These are phyloP conservation scores for Crotalaria pallida DNA, from an alignment of 306 rosid species.

Conservation along the genomic window DNA sequence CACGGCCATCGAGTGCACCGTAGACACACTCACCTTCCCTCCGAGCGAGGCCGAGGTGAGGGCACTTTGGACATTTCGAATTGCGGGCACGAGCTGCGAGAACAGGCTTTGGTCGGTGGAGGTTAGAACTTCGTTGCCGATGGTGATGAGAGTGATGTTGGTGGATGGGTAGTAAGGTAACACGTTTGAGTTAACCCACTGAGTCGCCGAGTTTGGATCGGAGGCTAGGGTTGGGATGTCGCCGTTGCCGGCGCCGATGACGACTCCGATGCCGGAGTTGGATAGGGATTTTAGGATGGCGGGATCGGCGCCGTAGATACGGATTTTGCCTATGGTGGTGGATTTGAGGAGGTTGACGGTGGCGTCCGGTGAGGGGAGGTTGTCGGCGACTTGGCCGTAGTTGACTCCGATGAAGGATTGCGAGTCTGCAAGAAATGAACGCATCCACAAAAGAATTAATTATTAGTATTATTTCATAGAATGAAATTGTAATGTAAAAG, in stretches of 20 bases:
- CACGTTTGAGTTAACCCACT: slow-evolving; percentile 70
- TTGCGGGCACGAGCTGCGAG: slow-evolving; percentile 71
- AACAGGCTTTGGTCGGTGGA: slow-evolving; percentile 42
- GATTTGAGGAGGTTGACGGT: slow-evolving; percentile 58
- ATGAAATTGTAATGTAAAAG: not conserved
- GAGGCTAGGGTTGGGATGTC: slow-evolving; percentile 64
- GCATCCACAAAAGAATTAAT: too few species aligned
- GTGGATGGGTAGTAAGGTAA: slow-evolving; percentile 61
- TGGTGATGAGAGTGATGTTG: slow-evolving; percentile 57
- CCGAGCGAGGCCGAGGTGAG: slow-evolving; percentile 45
- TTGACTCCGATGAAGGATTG: slow-evolving; percentile 84
- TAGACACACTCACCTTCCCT: slow-evolving; percentile 63
- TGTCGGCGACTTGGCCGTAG: slow-evolving; percentile 75
- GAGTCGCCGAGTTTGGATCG: slow-evolving; percentile 57
- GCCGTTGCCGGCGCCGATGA: slow-evolving; percentile 55
- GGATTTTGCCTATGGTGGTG: slow-evolving; percentile 54
- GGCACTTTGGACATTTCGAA: slow-evolving; percentile 73
- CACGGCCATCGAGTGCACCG: slow-evolving; percentile 82
- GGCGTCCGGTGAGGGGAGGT: slow-evolving; percentile 54
- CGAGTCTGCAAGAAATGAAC: slow-evolving; percentile 65
- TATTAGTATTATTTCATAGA: too few species aligned
- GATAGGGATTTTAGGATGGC: slow-evolving; percentile 52
- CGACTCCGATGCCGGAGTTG: slow-evolving; percentile 58
- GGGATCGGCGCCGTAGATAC: slow-evolving; percentile 71
- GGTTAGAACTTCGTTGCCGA: slow-evolving; percentile 79